Evolutionary conservation across 176 grass and related monocot genomes (phyloP).

Genomic region (Paspalum vaginatum): DNA sequence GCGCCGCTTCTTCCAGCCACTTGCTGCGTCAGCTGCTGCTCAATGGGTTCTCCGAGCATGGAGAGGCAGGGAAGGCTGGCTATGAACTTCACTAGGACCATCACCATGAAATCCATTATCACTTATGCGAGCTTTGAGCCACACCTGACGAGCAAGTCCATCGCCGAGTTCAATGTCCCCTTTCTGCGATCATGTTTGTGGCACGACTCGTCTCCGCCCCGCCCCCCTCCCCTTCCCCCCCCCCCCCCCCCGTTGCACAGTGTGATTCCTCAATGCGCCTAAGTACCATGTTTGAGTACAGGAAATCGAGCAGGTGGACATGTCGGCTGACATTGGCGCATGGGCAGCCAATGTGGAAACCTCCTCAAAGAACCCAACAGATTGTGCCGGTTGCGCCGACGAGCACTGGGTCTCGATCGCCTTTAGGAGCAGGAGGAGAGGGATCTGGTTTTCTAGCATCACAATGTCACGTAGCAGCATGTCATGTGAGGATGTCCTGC

Average conservation of each 20-base stretch:
- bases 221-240: too few species aligned
- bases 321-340: conserved; percentile 37
- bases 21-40: conserved; percentile 53
- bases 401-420: conserved; percentile 40
- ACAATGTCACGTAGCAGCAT: conserved; percentile 50
- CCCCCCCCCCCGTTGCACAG: not conserved
- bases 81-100: conserved; percentile 41
- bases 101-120: conserved; percentile 37
- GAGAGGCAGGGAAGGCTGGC: conserved; percentile 58
- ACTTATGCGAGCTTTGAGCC: conserved; percentile 36
- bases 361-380: conserved; percentile 60
- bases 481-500: conserved; percentile 41
- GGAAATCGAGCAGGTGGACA: conserved; percentile 64
- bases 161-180: conserved; percentile 11
- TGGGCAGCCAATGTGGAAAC: conserved; percentile 37
- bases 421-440: conserved; percentile 62
- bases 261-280: conserved; percentile 19
- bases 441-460: conserved; percentile 89
- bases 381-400: not conserved
- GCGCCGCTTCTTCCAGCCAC: not conserved
- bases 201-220: not conserved
- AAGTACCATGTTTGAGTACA: conserved; percentile 59
- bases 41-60: conserved; percentile 40
- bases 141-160: conserved; percentile 26
- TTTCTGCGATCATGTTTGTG: not conserved